Conservation (phyloP, 768 basidiomycete genomes). For the Amanita subjunquillea region DNA sequence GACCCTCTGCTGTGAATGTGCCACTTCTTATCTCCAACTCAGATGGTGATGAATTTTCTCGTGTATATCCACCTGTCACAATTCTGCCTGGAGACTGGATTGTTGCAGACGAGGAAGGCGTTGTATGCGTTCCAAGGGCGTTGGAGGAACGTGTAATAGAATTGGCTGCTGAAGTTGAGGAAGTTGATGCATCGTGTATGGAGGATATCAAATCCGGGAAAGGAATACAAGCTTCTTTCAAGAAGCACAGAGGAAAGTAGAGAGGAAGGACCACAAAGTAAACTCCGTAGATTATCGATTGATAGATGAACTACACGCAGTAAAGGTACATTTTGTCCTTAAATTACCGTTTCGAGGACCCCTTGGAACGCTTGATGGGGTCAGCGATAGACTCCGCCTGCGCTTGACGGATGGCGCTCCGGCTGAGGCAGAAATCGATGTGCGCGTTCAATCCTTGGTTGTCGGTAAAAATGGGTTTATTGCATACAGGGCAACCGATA, state of each 20-base stretch:
- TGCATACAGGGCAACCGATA: constrained; percentile 69
- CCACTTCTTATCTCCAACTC: constrained; percentile 43
- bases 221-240: constrained; percentile 72
- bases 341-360: background rate
- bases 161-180: constrained; percentile 45
- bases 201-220: constrained; percentile 66
- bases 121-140: constrained; percentile 64
- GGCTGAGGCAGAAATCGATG: constrained; percentile 82
- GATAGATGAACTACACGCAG: constrained; percentile 1
- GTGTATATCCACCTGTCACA: constrained; percentile 27
- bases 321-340: background rate
- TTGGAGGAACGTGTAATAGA: constrained; percentile 46
- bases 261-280: background rate
- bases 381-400: constrained; percentile 30
- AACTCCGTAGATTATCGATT: background rate
- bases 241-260: constrained; percentile 47
- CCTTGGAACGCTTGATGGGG: background rate
- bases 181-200: constrained; percentile 64
- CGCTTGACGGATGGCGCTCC: constrained; percentile 64
- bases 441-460: constrained; percentile 81
- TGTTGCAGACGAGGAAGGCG: constrained; percentile 83
- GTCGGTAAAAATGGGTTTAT: constrained; percentile 48
- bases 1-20: constrained; percentile 66
- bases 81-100: constrained; percentile 75
- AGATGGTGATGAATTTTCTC: constrained; percentile 24